Evolutionary conservation across 495 filamentous ascomycete genomes (phyloP).

Genomic region (Aspergillus bridgeri): DNA sequence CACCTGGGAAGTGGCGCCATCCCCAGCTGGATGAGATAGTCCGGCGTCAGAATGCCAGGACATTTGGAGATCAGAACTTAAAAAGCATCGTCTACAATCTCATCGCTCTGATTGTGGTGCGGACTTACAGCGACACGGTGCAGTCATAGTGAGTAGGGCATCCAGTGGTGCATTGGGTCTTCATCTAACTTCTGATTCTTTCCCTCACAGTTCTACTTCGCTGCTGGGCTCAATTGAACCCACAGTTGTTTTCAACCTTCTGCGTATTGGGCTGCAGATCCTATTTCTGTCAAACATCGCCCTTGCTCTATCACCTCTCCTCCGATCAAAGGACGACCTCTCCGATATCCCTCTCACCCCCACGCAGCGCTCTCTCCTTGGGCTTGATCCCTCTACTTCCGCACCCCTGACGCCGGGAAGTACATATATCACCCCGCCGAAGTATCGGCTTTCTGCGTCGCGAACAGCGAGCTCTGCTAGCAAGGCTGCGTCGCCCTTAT

Average conservation of each 20-base stretch:
- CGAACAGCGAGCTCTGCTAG: constrained; percentile 49
- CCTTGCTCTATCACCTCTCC: constrained; percentile 62
- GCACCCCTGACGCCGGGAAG: constrained; percentile 61
- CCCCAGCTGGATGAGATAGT: constrained; percentile 76
- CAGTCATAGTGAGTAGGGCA: constrained; percentile 33
- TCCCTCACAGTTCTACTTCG: constrained; percentile 20
- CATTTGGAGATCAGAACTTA: constrained; percentile 69
- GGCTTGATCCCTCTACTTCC: constrained; percentile 65
- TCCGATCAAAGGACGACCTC: constrained; percentile 69
- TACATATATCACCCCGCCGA: constrained; percentile 78
- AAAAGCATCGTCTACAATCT: constrained; percentile 62
- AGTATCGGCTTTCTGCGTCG: constrained; percentile 76
- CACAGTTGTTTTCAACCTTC: constrained; percentile 33
- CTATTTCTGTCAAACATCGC: constrained; percentile 64
- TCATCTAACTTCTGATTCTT: background rate
- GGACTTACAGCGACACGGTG: constrained; percentile 34
- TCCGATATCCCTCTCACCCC: constrained; percentile 89
- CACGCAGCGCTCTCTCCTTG: constrained; percentile 78
- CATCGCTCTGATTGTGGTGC: constrained; percentile 48
- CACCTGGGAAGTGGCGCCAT: constrained; percentile 83
- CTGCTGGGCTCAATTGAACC: constrained; percentile 19
- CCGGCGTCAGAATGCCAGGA: constrained; percentile 65
- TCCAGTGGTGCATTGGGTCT: background rate
- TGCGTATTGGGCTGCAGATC: constrained; percentile 50
- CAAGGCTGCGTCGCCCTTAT: constrained; percentile 52